Base-by-base conservation (phyloP, 2,329 filamentous ascomycete genomes). In the Fusarium longipes region DNA sequence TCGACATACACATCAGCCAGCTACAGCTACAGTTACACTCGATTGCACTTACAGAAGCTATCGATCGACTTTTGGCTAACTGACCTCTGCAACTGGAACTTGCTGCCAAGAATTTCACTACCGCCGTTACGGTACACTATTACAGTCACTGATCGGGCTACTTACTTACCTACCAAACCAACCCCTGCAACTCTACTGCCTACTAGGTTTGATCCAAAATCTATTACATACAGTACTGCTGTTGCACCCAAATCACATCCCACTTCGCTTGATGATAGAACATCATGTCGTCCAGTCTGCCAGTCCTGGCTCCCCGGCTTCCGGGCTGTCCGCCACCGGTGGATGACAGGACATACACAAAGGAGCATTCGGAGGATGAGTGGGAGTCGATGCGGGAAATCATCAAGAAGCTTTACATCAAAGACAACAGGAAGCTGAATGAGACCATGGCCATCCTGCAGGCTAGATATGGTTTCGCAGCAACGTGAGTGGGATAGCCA, bases 401-500 rank as follows among this genome's bases (percentile, higher is more conserved):
- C 51, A 78, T 79, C 51, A 73, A 72, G 55, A 72, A 65, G 35
- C 62, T 79, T 8, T 79, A 79, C 49, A 77, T 79, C 27, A 55
- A 56, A 38, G 77, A 79, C 30, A 76, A 76, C 52, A 76, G 76
- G 44, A 79, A 77, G 64, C 65, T 79, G 38, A 74, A 73, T 32
- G 77, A 79, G 51, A 77, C 74, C 54, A 79, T 78, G 77, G 64
- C 75, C 42, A 75, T 79, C 15, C 66, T 79, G 50, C 73, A 77
- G 40, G 67, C 73, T 20, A 73, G 72, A 35, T 68, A 79, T 65
- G 75, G 76, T 29, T 79, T 79, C 49, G 75, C 75, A 29, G 77
- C 77, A 47, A 78, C 77, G 77, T 79, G 68, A 77, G 77, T 77
- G 38, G 30, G 22, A 53, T 35, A 20, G 12, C 30, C 22, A 27